phyloP scores from a whole-genome alignment of 2,329 filamentous ascomycete species.

The Drechslera avenae region DNA sequence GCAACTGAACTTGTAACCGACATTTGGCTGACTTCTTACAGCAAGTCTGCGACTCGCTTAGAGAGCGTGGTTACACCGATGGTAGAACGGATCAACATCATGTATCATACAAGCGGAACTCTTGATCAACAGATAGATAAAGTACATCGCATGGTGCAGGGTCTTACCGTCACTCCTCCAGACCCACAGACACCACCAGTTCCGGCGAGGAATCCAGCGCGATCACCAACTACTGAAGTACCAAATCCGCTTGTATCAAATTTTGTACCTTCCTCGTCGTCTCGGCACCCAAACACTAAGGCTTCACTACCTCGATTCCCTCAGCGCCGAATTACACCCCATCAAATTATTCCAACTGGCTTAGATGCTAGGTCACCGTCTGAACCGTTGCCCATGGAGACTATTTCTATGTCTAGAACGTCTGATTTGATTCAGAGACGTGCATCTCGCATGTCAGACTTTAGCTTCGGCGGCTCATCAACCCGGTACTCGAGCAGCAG shows the following conservation, averaged over 20 bases:
- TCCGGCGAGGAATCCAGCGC: slow-evolving; percentile 22
- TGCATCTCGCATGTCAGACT: slow-evolving; percentile 33
- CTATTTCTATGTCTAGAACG: slow-evolving; percentile 6
- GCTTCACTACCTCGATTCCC: slow-evolving; percentile 10
- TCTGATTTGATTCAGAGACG: slow-evolving; percentile 25
- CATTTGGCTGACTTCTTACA: slow-evolving; percentile 24
- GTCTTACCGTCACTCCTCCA: slow-evolving; percentile 27
- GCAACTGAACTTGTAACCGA: background rate
- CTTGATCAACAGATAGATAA: slow-evolving; percentile 39
- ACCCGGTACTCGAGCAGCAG: slow-evolving; percentile 78
- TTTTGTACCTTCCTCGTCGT: background rate
- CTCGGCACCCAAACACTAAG: slow-evolving; percentile 7
- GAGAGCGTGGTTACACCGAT: slow-evolving; percentile 39
- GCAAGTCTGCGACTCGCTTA: slow-evolving; percentile 43
- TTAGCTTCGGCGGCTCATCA: slow-evolving; percentile 68
- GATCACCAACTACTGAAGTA: slow-evolving; percentile 21
- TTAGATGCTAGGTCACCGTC: slow-evolving; percentile 1
- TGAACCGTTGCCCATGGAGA: slow-evolving; percentile 16
- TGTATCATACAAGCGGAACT: slow-evolving; percentile 30
- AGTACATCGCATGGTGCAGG: slow-evolving; percentile 35
- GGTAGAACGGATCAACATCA: slow-evolving; percentile 40
- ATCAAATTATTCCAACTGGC: slow-evolving; percentile 9
- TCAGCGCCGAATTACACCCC: slow-evolving; percentile 2
- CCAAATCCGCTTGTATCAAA: background rate
- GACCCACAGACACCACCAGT: slow-evolving; percentile 15